phyloP scores from a whole-genome alignment of 2,329 filamentous ascomycete species.

The Stagonosporopsis tanaceti region DNA sequence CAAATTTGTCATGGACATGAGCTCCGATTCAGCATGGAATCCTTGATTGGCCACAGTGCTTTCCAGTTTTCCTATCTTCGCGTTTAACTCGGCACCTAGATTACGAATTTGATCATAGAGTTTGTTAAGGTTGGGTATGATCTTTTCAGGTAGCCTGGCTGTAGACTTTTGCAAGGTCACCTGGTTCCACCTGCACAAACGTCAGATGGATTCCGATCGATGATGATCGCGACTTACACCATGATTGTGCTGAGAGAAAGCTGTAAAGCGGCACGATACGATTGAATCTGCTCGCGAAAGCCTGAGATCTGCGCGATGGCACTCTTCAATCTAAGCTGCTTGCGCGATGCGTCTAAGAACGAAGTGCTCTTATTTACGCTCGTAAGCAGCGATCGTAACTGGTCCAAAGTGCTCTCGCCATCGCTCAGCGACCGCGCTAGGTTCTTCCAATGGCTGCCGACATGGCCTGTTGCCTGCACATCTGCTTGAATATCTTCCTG shows the following conservation, averaged over 20 bases:
- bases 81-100: constrained; percentile 28
- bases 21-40: constrained; percentile 19
- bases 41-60: constrained; percentile 16
- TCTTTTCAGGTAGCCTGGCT: constrained; percentile 28
- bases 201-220: neutral
- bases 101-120: constrained; percentile 32
- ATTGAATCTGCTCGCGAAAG: constrained; percentile 32
- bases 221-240: constrained; percentile 24
- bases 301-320: constrained; percentile 27
- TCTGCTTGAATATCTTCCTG: constrained; percentile 27
- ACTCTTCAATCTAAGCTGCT: constrained; percentile 29
- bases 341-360: constrained; percentile 29
- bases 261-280: constrained; percentile 32
- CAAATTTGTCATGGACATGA: constrained; percentile 31
- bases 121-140: constrained; percentile 33
- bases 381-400: constrained; percentile 25
- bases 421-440: constrained; percentile 32
- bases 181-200: constrained; percentile 29
- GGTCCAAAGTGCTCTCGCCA: constrained; percentile 25
- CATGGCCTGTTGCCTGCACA: constrained; percentile 29
- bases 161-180: constrained; percentile 32
- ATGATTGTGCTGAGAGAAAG: constrained; percentile 35
- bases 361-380: constrained; percentile 28
- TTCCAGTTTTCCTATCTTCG: constrained; percentile 30
- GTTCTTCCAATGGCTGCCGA: constrained; percentile 35